Evolutionary conservation across 2,329 filamentous ascomycete species (phyloP).

Genomic region (Teratosphaeria pseudoeucalypti): DNA sequence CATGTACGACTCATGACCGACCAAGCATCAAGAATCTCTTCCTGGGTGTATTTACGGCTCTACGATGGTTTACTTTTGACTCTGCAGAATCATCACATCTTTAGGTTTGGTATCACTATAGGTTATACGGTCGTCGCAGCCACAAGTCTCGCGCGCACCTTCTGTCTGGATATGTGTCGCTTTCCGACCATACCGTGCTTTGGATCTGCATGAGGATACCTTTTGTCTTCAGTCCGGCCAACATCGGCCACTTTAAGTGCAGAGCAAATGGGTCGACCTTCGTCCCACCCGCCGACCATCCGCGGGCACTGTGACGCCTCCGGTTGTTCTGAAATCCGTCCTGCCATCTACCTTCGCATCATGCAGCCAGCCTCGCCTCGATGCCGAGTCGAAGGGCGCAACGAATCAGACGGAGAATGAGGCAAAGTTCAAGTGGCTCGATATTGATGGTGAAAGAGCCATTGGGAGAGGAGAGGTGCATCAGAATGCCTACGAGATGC

Average conservation of each 20-base stretch:
- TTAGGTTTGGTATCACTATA: background rate
- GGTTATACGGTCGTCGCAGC: background rate
- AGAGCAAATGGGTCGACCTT: background rate
- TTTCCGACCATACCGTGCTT: no score
- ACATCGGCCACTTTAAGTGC: no score
- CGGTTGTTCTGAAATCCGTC: background rate
- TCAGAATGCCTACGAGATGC: background rate
- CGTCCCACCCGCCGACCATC: background rate
- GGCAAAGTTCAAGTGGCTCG: background rate
- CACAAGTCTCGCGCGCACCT: background rate
- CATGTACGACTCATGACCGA: background rate
- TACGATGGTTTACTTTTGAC: background rate
- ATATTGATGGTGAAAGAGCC: background rate
- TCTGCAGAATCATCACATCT: background rate
- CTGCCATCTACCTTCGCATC: background rate
- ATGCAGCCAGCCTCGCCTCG: background rate
- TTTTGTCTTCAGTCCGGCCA: no score
- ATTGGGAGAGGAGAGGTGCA: background rate
- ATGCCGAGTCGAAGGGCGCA: background rate
- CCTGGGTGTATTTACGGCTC: background rate
- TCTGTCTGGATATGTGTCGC: no score
- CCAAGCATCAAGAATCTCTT: background rate
- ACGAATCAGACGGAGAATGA: background rate
- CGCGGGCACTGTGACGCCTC: background rate
- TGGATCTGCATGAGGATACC: no score